phyloP scores from a whole-genome alignment of 2,329 filamentous ascomycete genomes.

The Neonectria coccinea region DNA sequence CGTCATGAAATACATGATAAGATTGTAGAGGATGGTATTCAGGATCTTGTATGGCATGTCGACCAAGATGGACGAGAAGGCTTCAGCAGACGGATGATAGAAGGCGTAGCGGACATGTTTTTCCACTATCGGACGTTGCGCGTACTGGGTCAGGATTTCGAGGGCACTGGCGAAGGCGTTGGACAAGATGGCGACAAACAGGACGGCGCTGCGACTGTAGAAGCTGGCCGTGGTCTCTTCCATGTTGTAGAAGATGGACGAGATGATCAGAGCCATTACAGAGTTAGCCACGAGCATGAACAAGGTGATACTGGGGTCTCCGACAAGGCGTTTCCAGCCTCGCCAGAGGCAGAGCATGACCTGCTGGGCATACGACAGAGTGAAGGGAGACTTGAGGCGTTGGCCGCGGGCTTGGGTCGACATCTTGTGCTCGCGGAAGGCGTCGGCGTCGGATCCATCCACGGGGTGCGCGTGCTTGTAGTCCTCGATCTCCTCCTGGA shows the following conservation, averaged over 20 bases:
- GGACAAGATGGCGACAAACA: constrained; percentile 67
- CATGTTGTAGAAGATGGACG: constrained; percentile 26
- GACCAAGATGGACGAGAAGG: constrained; percentile 52
- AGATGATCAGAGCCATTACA: constrained; percentile 10
- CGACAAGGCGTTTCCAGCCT: constrained; percentile 14
- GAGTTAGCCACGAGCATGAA: constrained; percentile 24
- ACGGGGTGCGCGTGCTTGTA: constrained; percentile 24
- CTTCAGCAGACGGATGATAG: constrained; percentile 53
- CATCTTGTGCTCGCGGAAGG: constrained; percentile 25
- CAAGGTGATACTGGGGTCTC: constrained; percentile 18
- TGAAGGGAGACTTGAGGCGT: constrained; percentile 25
- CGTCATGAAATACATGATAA: constrained; percentile 64
- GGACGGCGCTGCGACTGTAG: constrained; percentile 54
- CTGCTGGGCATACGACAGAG: constrained; percentile 22
- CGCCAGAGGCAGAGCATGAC: constrained; percentile 25
- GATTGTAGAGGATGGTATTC: constrained; percentile 55
- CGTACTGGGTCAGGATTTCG: constrained; percentile 54
- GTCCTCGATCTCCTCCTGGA: constrained; percentile 15
- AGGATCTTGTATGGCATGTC: constrained; percentile 59
- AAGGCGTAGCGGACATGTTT: constrained; percentile 57
- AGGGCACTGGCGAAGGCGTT: constrained; percentile 59
- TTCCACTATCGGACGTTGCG: constrained; percentile 53
- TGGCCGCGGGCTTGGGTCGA: constrained; percentile 17
- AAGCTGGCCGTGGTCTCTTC: constrained; percentile 1
- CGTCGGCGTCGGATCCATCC: constrained; percentile 18